Conservation (phyloP, 2,329 filamentous ascomycete genomes). For the Rhinocladiella mackenziei region DNA sequence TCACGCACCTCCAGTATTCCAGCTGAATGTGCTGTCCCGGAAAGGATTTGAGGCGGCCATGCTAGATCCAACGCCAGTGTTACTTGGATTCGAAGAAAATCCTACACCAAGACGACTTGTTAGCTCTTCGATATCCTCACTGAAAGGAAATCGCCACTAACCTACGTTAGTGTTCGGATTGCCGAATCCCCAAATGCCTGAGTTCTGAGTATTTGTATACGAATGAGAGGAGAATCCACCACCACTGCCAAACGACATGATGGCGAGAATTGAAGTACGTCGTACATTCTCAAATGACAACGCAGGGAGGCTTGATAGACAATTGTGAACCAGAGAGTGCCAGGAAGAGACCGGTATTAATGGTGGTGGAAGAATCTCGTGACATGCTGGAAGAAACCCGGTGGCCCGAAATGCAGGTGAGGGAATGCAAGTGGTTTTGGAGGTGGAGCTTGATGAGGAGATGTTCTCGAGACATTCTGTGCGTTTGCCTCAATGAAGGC, state of each 20-base stretch:
- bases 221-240: slow-evolving; percentile 24
- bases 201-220: slow-evolving; percentile 21
- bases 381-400: slow-evolving; percentile 21
- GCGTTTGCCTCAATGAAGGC: too few relatives aligned
- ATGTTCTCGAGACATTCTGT: too few relatives aligned
- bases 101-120: slow-evolving; percentile 14
- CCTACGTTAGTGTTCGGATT: slow-evolving; percentile 25
- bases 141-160: slow-evolving; percentile 14
- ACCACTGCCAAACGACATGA: slow-evolving; percentile 29
- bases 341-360: slow-evolving; percentile 7
- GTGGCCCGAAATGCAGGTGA: too few relatives aligned
- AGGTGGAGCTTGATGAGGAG: too few relatives aligned
- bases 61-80: slow-evolving; percentile 25
- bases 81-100: slow-evolving; percentile 26
- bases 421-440: too few relatives aligned
- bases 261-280: slow-evolving; percentile 25
- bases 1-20: slow-evolving; percentile 16
- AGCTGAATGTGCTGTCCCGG: slow-evolving; percentile 25
- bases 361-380: slow-evolving; percentile 15
- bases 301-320: slow-evolving; percentile 24
- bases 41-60: slow-evolving; percentile 27
- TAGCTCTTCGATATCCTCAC: slow-evolving; percentile 3
- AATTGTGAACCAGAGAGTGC: slow-evolving; percentile 1
- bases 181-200: slow-evolving; percentile 28
- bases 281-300: too few relatives aligned